Evolutionary conservation across 441 rosid genomes (phyloP).

Genomic region (Capsella rubella): DNA sequence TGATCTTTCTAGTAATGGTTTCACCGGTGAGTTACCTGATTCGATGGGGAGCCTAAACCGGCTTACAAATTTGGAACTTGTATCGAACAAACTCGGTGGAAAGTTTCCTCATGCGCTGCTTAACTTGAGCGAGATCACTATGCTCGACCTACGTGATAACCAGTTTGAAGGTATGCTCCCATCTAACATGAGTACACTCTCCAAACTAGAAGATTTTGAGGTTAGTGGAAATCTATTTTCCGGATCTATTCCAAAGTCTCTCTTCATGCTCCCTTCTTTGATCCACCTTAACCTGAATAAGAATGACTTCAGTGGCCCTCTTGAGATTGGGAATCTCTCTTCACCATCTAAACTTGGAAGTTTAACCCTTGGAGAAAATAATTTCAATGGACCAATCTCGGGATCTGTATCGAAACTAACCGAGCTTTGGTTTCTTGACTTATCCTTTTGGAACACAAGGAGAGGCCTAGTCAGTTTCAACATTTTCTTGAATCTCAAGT

Average conservation of each 20-base stretch:
- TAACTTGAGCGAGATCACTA: constrained; percentile 4
- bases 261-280: constrained; percentile 33
- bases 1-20: not conserved
- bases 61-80: constrained; percentile 3
- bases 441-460: constrained; percentile 23
- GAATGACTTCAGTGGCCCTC: constrained; percentile 30
- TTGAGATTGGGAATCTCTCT: constrained; percentile 36
- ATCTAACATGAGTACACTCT: constrained; percentile 31
- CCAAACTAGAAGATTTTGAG: not conserved
- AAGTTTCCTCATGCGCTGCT: constrained; percentile 26
- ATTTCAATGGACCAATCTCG: constrained; percentile 28
- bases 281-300: fast-evolving
- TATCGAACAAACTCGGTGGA: not conserved
- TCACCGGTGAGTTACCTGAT: constrained; percentile 25
- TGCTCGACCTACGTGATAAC: not conserved
- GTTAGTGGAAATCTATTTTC: not conserved
- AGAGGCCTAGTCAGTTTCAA: constrained; percentile 2
- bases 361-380: constrained; percentile 12
- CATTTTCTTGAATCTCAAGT: constrained; percentile 25
- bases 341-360: not conserved
- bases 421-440: not conserved
- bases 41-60: constrained; percentile 28
- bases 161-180: constrained; percentile 26
- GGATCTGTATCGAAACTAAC: constrained; percentile 28
- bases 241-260: constrained; percentile 10